Base-by-base conservation (phyloP, 176 grass and related monocot species). In the Carex cristatella region DNA sequence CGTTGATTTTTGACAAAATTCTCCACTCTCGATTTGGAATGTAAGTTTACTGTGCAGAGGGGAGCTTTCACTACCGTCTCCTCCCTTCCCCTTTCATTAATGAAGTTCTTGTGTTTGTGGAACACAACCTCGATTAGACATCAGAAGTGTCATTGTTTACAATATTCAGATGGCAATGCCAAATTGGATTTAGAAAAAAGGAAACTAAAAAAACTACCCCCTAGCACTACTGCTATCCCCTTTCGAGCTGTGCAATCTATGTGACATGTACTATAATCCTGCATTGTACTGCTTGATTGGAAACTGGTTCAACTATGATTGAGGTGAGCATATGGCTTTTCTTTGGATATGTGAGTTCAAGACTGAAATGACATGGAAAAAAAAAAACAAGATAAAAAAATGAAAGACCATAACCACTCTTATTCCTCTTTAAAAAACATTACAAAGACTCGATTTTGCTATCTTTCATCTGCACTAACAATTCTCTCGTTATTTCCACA, bases 191-290 rank as follows among this genome's bases (percentile, higher is more conserved):
- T 23, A 23, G 23, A 23, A 23, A 23, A 23, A 23, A 23, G 23
- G 23, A 23, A 23, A 23, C 23, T 23, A 23, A 23, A 23, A 23
- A 23, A 23, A 23, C 38, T 40, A 40, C 74, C 87, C 92, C 9
- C 85, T 87, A 18, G 91, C 85, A 85, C 82, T 90, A 54, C 89
- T 91, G 11, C 85, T 89, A 78, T 92, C 91, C 56, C 91, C 91
- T 85, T 95, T 93, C 16, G 96, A 98, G 69, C 96, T 72, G 70
- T 95, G 94, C 18, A 98, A 87, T 61, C 93, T 84, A 77, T 55
- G 28, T 14, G 27, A 56, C 23, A 56, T 33, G 63, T 46, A 66
- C 27, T 66, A 31, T 1, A 58, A 28, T n/a, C 80, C 27, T 61
- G 44, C 18, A 14, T 14, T 54, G 68, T 62, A 48, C 57, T 28